Evolutionary conservation across 1,139 yeast genomes (phyloP), one percentile per base, ranked within the genome.

Genomic region (Hyphopichia khmerensis): DNA sequence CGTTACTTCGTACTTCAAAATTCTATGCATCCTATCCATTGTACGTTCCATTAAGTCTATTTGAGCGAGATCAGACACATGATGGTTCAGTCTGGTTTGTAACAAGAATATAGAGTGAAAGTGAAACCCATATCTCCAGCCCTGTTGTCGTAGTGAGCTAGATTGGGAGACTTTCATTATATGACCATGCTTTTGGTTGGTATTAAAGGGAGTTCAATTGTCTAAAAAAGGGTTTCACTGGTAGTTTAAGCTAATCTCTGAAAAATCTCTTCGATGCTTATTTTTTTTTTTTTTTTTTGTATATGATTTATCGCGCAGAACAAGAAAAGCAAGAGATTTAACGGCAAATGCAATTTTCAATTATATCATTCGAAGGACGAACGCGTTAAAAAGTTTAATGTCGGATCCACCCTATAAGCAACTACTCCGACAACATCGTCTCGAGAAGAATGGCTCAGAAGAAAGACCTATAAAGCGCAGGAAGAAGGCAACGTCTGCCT

Each of bases 361-460:
- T 27, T 27, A 11, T n/a, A 30, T 14, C 29, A 26, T 15, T 30
- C 17, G n/a, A 7, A 14, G 4, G 9, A 14, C 33, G 5, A 30
- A 14, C 33, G 33, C 18, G 16, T 15, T 30, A 10, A 7, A 16
- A 3, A 30, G 14, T 5, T 30, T 13, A 11, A 45, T 45, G 48
- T 33, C 43, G 16, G 48, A 45, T 15, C 38, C 41, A 26, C 38
- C 39, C n/a, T 46, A 46, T 31, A 44, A 39, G 31, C 27, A 42
- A 26, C 33, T 38, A 31, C 33, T 38, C 18, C 36, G 40, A 13
- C 19, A 32, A 16, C 24, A 27, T 11, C 24, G 26, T 10, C 23
- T 10, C n/a, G 39, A 19, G 17, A 40, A 15, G 5, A 32, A 34
- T 7, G 36, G 35, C 2, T 27, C 27, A 10, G 38, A 37, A 2